Evolutionary conservation across 2,329 filamentous ascomycete genomes (phyloP).

Genomic region (Ophiostoma sp.): DNA sequence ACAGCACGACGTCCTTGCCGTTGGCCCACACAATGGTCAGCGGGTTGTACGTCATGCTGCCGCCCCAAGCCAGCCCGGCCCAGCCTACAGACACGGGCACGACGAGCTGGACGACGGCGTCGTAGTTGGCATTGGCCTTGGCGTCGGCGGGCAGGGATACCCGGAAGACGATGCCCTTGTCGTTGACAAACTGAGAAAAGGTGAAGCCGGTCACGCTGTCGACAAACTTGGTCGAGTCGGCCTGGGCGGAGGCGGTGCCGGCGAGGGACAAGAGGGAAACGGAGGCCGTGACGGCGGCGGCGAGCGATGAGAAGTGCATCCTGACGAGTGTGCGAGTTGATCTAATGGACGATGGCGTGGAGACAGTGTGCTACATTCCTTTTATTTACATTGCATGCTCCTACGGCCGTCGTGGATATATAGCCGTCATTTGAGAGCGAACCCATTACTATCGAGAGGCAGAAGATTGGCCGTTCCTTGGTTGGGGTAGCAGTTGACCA

Average conservation of each 20-base stretch:
- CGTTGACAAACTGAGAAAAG: constrained; percentile 40
- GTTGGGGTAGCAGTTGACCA: neutral
- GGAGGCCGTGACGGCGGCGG: neutral
- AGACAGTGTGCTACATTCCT: neutral
- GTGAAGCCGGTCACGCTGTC: constrained; percentile 41
- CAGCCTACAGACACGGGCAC: constrained; percentile 43
- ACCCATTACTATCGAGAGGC: neutral
- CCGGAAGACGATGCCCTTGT: constrained; percentile 37
- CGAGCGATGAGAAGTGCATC: neutral
- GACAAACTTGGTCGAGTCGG: constrained; percentile 35
- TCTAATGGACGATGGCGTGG: neutral
- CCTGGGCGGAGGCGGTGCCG: constrained; percentile 26
- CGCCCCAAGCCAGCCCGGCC: constrained; percentile 47
- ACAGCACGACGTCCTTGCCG: constrained; percentile 38
- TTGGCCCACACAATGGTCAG: constrained; percentile 44
- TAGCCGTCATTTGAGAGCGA: neutral
- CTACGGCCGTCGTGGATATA: neutral
- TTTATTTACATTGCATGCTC: neutral
- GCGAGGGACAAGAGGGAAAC: neutral
- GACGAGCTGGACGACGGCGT: constrained; percentile 40
- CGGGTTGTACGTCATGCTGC: constrained; percentile 45
- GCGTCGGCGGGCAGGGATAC: constrained; percentile 36
- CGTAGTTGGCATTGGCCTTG: constrained; percentile 30
- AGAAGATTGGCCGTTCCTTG: neutral
- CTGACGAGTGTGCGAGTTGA: neutral